These are phyloP conservation scores for Amaranthus tricolor DNA, from an alignment of 179 eudicot genomes.

Conservation along the genomic window DNA sequence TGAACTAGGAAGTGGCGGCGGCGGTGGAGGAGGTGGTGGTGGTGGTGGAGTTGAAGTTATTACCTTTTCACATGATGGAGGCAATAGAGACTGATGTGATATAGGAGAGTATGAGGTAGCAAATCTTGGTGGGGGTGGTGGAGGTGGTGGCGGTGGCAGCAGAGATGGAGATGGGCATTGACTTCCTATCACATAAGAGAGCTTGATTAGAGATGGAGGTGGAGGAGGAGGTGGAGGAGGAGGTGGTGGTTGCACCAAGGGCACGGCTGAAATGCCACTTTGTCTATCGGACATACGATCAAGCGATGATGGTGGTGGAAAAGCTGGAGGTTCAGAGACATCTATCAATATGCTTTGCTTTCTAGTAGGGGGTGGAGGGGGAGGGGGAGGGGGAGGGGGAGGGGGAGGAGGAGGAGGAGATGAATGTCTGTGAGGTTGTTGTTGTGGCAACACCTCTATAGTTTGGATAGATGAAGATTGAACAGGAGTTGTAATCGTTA, in stretches of 20 bases:
- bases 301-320: slow-evolving; percentile 6
- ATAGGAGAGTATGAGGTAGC: slow-evolving; percentile 13
- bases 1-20: slow-evolving; percentile 8
- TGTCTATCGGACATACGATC: neutral
- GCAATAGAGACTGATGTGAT: slow-evolving; percentile 18
- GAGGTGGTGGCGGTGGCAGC: slow-evolving; percentile 19
- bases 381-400: slow-evolving; percentile 17
- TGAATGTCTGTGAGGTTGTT: slow-evolving; percentile 11
- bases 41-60: slow-evolving; percentile 16
- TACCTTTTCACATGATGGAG: slow-evolving; percentile 1
- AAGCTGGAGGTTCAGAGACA: neutral
- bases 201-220: slow-evolving; percentile 21
- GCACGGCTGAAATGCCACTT: slow-evolving; percentile 3
- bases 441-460: slow-evolving; percentile 19
- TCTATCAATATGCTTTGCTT: neutral
- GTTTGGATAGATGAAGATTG: slow-evolving; percentile 15
- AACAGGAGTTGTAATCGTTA: slow-evolving; percentile 6
- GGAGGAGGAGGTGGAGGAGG: slow-evolving; percentile 25
- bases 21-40: slow-evolving; percentile 25
- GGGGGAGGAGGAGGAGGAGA: slow-evolving; percentile 25
- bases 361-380: slow-evolving; percentile 4
- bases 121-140: slow-evolving; percentile 19
- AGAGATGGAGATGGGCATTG: slow-evolving; percentile 8
- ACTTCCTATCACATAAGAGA: neutral
- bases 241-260: slow-evolving; percentile 9